Conservation (phyloP, 1,139 yeast genomes). For the Pichia inconspicua region DNA sequence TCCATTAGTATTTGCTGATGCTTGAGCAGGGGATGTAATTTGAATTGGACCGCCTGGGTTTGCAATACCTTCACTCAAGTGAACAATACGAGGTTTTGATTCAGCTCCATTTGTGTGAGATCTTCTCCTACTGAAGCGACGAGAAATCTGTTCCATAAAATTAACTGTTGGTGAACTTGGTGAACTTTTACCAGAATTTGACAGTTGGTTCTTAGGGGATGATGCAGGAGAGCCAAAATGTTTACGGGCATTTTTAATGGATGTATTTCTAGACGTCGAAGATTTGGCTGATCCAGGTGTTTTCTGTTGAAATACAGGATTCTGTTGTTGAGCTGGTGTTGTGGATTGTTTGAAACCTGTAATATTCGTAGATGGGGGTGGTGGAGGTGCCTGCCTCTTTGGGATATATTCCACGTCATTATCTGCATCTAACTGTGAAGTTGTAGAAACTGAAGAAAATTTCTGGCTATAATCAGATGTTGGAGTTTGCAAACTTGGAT, state of each 20-base stretch:
- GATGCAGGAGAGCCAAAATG: conserved; percentile 5
- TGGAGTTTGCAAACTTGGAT: conserved; percentile 4
- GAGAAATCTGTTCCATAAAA: conserved; percentile 20
- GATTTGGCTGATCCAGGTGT: not conserved
- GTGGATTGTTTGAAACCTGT: not conserved
- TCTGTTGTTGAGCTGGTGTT: not conserved
- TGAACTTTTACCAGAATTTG: conserved; percentile 2
- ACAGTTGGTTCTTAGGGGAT: conserved; percentile 3
- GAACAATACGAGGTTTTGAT: conserved; percentile 17
- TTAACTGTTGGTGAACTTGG: conserved; percentile 14
- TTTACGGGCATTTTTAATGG: conserved; percentile 10
- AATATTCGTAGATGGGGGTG: conserved; percentile 16
- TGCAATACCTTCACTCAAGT: conserved; percentile 17
- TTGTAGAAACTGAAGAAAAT: conserved; percentile 5
- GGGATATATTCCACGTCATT: conserved; percentile 25
- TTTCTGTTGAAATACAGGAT: not conserved
- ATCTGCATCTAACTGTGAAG: conserved; percentile 10
- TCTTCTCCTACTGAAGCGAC: conserved; percentile 19
- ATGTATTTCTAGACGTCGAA: conserved; percentile 10
- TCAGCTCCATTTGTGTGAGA: conserved; percentile 5
- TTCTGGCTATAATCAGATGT: not conserved
- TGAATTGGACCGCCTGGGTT: conserved; percentile 18
- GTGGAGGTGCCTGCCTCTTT: conserved; percentile 30
- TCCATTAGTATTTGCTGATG: not conserved
- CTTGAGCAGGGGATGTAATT: conserved; percentile 18